Conservation (phyloP, 805 yeast species). For the Sungouiella blattae region DNA sequence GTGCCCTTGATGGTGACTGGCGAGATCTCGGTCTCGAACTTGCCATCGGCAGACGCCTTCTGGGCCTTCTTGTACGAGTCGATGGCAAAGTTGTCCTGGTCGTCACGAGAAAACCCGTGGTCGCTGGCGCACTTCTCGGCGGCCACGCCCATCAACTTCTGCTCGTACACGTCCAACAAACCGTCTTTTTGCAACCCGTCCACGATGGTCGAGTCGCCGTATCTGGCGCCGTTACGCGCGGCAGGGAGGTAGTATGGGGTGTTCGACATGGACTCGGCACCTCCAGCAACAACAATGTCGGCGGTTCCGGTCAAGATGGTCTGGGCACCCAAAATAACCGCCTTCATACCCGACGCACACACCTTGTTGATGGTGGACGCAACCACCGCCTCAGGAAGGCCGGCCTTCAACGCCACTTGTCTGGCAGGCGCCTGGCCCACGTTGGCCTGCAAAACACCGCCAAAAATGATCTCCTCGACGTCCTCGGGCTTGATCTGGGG, state of each 20-base stretch:
- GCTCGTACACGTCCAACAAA: constrained; percentile 84
- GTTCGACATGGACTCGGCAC: constrained; percentile 97
- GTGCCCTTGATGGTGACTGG: constrained; percentile 86
- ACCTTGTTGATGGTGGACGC: constrained; percentile 95
- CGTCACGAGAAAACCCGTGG: constrained; percentile 71
- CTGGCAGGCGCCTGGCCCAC: constrained; percentile 98
- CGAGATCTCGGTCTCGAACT: constrained; percentile 76
- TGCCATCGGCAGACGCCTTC: constrained; percentile 73
- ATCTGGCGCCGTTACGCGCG: constrained; percentile 86
- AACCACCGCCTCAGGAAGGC: constrained; percentile 72
- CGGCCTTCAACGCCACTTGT: constrained; percentile 91
- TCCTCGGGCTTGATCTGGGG: constrained; percentile 73
- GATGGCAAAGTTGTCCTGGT: constrained; percentile 87
- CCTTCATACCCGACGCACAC: constrained; percentile 94
- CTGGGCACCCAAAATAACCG: constrained; percentile 88
- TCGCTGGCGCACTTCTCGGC: constrained; percentile 96
- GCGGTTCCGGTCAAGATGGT: constrained; percentile 83
- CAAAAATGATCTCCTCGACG: constrained; percentile 89
- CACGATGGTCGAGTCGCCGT: constrained; percentile 72
- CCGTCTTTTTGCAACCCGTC: constrained; percentile 96
- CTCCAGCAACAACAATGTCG: constrained; percentile 93
- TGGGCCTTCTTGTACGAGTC: constrained; percentile 83
- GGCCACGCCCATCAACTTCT: constrained; percentile 90
- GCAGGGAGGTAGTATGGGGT: constrained; percentile 87
- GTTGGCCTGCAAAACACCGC: constrained; percentile 89